Percentiles rank a stretch among this genome's conserved stretches.
phyloP scores from a whole-genome alignment of 768 basidiomycete species.

The Russula dissimulans region DNA sequence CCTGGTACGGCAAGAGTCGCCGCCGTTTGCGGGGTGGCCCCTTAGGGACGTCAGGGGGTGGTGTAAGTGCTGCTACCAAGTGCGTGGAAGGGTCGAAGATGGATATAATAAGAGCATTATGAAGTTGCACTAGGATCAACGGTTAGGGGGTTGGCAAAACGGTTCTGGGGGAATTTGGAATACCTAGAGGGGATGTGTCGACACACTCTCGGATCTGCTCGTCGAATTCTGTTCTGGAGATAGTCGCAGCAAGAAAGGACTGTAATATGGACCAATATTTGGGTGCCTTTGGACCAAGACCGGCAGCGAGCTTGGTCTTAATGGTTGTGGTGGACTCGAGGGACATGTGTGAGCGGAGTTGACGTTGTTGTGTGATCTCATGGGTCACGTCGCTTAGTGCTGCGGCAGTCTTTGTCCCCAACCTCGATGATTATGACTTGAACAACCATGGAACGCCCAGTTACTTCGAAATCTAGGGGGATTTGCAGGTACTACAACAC shows the following conservation, averaged over 20 bases:
- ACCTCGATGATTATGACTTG: slow-evolving; percentile 14
- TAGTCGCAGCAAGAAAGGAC: slow-evolving; percentile 55
- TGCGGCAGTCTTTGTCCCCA: background rate
- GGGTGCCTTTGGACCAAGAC: slow-evolving; percentile 51
- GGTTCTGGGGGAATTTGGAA: background rate
- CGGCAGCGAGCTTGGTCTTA: slow-evolving; percentile 54
- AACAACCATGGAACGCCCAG: slow-evolving; percentile 35
- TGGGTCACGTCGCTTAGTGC: background rate
- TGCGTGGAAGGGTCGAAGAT: slow-evolving; percentile 72
- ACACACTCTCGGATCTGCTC: slow-evolving; percentile 54
- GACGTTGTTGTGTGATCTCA: background rate
- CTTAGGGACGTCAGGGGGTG: slow-evolving; percentile 54
- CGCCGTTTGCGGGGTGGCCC: slow-evolving; percentile 60
- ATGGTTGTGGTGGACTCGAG: slow-evolving; percentile 66
- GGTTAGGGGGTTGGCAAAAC: slow-evolving; percentile 4
- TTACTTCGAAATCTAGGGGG: slow-evolving; percentile 63
- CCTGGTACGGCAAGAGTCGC: slow-evolving; percentile 62
- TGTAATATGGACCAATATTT: slow-evolving; percentile 57
- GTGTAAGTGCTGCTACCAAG: slow-evolving; percentile 56
- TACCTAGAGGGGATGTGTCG: slow-evolving; percentile 47
- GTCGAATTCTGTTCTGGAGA: slow-evolving; percentile 71
- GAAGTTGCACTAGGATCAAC: slow-evolving; percentile 50
- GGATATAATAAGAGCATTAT: slow-evolving; percentile 78
- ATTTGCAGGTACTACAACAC: slow-evolving; percentile 59
- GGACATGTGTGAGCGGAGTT: slow-evolving; percentile 43